Evolutionary conservation across 148 eudicot genomes (phyloP).

Genomic region (Silene uniflora): DNA sequence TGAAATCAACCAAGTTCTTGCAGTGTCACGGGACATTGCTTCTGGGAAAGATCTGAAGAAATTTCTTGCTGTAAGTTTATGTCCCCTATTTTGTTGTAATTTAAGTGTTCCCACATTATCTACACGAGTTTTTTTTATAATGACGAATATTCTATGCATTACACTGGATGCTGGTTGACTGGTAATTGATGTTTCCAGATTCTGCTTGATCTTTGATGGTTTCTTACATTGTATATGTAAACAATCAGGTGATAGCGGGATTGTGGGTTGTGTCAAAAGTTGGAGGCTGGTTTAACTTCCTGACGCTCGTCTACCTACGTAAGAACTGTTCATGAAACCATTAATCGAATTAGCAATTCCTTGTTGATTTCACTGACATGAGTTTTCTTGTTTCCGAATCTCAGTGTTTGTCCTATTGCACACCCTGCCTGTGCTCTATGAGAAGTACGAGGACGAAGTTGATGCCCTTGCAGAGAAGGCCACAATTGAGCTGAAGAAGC

Average conservation of each 20-base stretch:
- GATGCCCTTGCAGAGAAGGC: not conserved
- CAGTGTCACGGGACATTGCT: conserved; percentile 64
- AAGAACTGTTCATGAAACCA: not conserved
- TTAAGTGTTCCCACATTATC: not conserved
- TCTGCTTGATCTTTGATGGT: too few relatives aligned
- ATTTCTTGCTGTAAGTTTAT: conserved; percentile 62
- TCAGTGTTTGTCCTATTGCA: not conserved
- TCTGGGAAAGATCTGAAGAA: conserved; percentile 83
- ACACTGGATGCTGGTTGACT: too few relatives aligned
- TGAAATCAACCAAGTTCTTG: conserved; percentile 68
- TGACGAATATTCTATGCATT: too few relatives aligned
- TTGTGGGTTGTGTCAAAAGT: conserved; percentile 70
- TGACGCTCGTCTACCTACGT: conserved; percentile 72
- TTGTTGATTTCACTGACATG: not conserved
- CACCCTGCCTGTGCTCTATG: not conserved
- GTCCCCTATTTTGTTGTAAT: too few relatives aligned
- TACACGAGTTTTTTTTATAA: not conserved
- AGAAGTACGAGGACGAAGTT: conserved; percentile 1
- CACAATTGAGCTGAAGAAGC: not conserved
- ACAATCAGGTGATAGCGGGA: conserved; percentile 66
- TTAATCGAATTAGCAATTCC: not conserved
- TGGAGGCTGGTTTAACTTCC: conserved; percentile 65
- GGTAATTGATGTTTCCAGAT: too few relatives aligned
- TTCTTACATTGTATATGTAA: not conserved
- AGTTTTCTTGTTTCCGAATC: not conserved